These are phyloP conservation scores for Blumeria hordei DNA, from an alignment of 2,329 filamentous ascomycete species.

Conservation along the genomic window DNA sequence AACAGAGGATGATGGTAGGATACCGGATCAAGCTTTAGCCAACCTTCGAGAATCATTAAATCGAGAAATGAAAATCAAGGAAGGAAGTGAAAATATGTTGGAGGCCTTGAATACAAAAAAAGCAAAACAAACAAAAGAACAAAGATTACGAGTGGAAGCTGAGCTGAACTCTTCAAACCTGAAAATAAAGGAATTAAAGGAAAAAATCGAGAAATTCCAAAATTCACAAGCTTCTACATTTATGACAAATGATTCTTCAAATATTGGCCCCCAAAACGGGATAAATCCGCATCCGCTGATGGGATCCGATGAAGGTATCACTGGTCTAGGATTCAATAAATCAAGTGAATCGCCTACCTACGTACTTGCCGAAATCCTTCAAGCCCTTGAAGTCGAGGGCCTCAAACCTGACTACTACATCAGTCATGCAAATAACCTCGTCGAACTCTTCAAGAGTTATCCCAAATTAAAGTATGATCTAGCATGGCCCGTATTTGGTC, in stretches of 20 bases:
- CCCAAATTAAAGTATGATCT: conserved; percentile 90
- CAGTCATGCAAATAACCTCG: conserved; percentile 68
- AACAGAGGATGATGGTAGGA: conserved; percentile 31
- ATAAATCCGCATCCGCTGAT: conserved; percentile 30
- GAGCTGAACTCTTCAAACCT: conserved; percentile 77
- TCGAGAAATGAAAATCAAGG: conserved; percentile 93
- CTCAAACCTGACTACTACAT: conserved; percentile 92
- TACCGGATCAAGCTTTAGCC: conserved; percentile 49
- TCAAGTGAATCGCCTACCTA: conserved; percentile 72
- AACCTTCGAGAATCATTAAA: conserved; percentile 65
- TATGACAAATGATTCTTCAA: conserved; percentile 26
- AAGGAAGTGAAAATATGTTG: conserved; percentile 90
- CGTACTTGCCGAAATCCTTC: conserved; percentile 68
- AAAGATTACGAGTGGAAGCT: conserved; percentile 54
- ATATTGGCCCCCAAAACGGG: conserved; percentile 20
- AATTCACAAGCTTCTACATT: conserved; percentile 21
- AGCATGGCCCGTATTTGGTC: conserved; percentile 83
- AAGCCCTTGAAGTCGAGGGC: conserved; percentile 67
- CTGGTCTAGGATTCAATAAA: conserved; percentile 40
- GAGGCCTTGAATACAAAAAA: conserved; percentile 89
- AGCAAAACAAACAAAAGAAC: conserved; percentile 80
- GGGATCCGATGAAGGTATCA: conserved; percentile 28
- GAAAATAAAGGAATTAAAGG: conserved; percentile 35
- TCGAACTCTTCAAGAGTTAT: conserved; percentile 88
- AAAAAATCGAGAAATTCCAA: conserved; percentile 35